These are phyloP conservation scores for Colletotrichum musicola DNA, from an alignment of 2,329 filamentous ascomycete genomes.

Conservation along the genomic window DNA sequence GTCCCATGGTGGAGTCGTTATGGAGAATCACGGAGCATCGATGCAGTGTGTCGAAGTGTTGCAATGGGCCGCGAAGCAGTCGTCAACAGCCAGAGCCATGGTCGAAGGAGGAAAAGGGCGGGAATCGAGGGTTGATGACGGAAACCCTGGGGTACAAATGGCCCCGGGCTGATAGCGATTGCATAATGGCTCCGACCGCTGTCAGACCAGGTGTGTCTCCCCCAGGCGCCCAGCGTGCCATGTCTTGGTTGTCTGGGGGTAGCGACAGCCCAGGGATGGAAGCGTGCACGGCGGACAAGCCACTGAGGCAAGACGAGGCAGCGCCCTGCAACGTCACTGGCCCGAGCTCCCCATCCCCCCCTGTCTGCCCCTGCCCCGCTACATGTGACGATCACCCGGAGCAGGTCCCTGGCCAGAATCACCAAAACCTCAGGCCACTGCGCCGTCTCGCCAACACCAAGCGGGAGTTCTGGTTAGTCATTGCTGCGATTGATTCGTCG, in stretches of 20 bases:
- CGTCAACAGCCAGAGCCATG: slow-evolving; percentile 13
- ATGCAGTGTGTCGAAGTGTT: not conserved
- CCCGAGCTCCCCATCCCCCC: slow-evolving; percentile 14
- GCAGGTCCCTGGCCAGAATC: not conserved
- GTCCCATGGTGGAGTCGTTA: slow-evolving; percentile 59
- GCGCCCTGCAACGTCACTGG: slow-evolving; percentile 31
- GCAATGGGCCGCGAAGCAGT: not conserved
- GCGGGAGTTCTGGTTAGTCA: not conserved
- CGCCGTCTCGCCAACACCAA: not conserved
- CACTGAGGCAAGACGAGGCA: not conserved
- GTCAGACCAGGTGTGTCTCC: slow-evolving; percentile 21
- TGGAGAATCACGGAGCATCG: slow-evolving; percentile 2
- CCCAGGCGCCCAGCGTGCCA: slow-evolving; percentile 21
- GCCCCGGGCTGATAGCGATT: not conserved
- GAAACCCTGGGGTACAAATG: slow-evolving; percentile 6
- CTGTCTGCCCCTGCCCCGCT: slow-evolving; percentile 17
- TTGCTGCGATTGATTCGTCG: not conserved
- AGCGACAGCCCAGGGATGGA: slow-evolving; percentile 2
- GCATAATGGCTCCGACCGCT: slow-evolving; percentile 28
- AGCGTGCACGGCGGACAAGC: not conserved
- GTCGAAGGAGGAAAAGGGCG: not conserved
- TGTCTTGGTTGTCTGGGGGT: not conserved
- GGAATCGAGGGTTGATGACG: not conserved
- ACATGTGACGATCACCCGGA: slow-evolving; percentile 14
- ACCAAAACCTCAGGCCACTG: slow-evolving; percentile 8